A percentile compares a stretch with the other conserved stretches of the same genome.
These are phyloP conservation scores for Verticillium longisporum DNA, from an alignment of 2,329 filamentous ascomycete genomes.

Conservation along the genomic window DNA sequence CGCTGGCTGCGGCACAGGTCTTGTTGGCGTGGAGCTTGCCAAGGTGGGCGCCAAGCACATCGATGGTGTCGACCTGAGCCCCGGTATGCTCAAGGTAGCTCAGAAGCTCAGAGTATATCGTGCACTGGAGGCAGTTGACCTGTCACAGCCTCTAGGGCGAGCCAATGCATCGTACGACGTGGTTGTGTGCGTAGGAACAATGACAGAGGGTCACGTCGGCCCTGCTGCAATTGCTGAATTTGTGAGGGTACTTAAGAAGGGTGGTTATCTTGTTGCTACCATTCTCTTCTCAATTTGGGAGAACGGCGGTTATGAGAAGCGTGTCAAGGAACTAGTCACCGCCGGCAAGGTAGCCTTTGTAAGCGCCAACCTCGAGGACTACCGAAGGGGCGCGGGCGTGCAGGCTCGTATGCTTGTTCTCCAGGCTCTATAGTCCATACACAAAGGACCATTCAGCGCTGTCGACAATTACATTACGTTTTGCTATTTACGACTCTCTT, in stretches of 20 bases:
- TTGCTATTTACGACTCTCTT: background rate
- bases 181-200: constrained; percentile 46
- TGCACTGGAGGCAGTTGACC: constrained; percentile 34
- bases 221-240: constrained; percentile 42
- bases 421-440: constrained; percentile 3
- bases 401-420: constrained; percentile 23
- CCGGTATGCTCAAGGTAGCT: constrained; percentile 47
- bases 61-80: constrained; percentile 45
- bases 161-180: constrained; percentile 38
- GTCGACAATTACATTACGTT: background rate
- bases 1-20: constrained; percentile 49
- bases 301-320: constrained; percentile 36
- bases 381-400: constrained; percentile 21
- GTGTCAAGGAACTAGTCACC: constrained; percentile 28
- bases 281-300: constrained; percentile 43
- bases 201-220: constrained; percentile 49
- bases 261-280: constrained; percentile 43
- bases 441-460: background rate
- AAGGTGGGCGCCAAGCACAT: constrained; percentile 34
- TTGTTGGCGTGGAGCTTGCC: constrained; percentile 41
- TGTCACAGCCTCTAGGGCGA: constrained; percentile 34
- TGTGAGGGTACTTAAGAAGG: constrained; percentile 36
- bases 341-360: constrained; percentile 20
- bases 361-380: constrained; percentile 22
- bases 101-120: constrained; percentile 39